Base-by-base conservation (phyloP, 768 basidiomycete species). In the Russula sp. region DNA sequence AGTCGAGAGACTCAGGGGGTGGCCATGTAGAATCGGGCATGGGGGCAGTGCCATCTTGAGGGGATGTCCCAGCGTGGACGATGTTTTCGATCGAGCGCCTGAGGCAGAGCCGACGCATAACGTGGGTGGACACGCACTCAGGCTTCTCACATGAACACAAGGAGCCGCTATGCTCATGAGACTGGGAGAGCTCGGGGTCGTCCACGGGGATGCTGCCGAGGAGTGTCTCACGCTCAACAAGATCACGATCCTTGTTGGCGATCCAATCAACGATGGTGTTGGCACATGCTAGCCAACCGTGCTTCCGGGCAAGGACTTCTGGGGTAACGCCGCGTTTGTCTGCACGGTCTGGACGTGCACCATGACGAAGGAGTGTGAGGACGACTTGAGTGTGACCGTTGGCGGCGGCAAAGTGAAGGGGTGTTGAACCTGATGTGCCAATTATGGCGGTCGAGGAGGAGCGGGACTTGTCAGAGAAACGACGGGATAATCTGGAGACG, bases 361-460 rank as follows among this genome's bases (percentile, higher is more conserved):
- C 94, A 65, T 85, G 85, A 18, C 87, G 81, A 42, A 99, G 84
- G 46, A 99, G 85, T 39, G 88, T 83, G 62, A 79, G 80, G 48
- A 93, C 83, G 67, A 94, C 84, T 29, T 79, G 74, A 35, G 82
- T 82, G 74, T 99, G 92, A 3, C 95, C 95, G 68, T 97, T 94
- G 34, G 96, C 94, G 38, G 94, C 89, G 14, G 97, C 96, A 71
- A 98, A 99, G 72, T 99, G 97, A 29, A 98, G 84, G 0, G 97
- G 93, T 0, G 96, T 97, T 4, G 89, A 88, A 36, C 94, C 95
- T n/a, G 88, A 87, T 7, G 84, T 83, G 48, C 88, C 89, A 46
- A 90, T 83, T 68, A 88, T 88, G 55, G 87, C 86, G 4, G 80
- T 80, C 38, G 86, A 80, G 18, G 83, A 69, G 68, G 86, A 85